A percentile compares a stretch with the other conserved stretches of the same genome.
Evolutionary conservation across 2,329 filamentous ascomycete genomes (phyloP).

Genomic region (Phialophora verrucosa): DNA sequence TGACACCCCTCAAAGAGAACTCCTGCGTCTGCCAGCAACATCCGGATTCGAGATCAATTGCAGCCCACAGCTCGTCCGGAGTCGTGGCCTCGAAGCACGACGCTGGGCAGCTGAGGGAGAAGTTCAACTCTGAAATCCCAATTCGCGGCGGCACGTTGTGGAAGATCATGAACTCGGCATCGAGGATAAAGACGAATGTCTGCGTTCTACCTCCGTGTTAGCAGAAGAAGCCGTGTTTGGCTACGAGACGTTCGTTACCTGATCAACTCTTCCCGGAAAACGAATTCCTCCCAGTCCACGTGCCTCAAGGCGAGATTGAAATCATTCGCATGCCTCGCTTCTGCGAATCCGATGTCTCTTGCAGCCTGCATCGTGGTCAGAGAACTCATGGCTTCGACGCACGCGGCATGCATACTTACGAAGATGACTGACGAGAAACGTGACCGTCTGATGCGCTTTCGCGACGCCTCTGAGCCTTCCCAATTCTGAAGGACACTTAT

Average conservation of each 20-base stretch:
- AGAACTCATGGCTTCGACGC: background rate
- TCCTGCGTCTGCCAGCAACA: background rate
- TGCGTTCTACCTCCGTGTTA: background rate
- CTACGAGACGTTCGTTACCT: background rate
- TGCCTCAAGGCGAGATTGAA: background rate
- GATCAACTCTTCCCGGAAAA: background rate
- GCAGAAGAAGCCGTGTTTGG: background rate
- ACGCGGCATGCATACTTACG: background rate
- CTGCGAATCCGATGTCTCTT: background rate
- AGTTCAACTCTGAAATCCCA: background rate
- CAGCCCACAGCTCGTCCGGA: background rate
- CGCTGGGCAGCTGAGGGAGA: background rate
- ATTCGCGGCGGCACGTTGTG: background rate
- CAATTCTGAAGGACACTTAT: background rate
- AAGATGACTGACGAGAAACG: background rate
- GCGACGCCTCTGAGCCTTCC: background rate
- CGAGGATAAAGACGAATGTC: background rate
- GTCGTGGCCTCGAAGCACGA: background rate
- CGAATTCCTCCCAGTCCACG: background rate
- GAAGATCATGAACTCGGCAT: background rate
- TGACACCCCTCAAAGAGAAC: background rate
- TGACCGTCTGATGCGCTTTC: background rate
- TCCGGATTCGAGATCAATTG: background rate
- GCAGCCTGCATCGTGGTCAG: background rate
- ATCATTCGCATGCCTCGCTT: background rate